phyloP scores from a whole-genome alignment of 2,329 filamentous ascomycete species.

The Curvularia spicifera region DNA sequence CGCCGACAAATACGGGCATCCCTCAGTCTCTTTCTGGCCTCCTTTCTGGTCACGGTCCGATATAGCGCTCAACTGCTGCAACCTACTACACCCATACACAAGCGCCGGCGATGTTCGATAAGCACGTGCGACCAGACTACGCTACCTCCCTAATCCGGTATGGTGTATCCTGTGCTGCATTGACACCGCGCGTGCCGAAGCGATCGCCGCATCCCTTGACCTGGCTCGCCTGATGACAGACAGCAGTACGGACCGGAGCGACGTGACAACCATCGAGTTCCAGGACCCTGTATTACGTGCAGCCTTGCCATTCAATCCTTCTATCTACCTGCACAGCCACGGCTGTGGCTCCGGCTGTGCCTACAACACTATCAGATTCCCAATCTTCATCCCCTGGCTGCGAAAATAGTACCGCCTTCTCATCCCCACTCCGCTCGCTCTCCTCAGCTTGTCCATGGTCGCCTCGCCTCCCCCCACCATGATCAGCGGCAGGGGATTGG shows the following conservation, averaged over 20 bases:
- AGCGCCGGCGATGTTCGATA: background rate
- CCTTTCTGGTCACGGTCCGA: slow-evolving; percentile 6
- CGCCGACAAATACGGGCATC: background rate
- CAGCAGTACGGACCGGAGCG: background rate
- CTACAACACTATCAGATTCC: slow-evolving; percentile 74
- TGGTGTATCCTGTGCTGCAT: background rate
- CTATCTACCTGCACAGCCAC: background rate
- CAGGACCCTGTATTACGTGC: background rate
- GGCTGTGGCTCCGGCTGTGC: background rate
- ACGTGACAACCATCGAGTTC: background rate
- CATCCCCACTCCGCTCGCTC: slow-evolving; percentile 73
- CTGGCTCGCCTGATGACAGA: background rate
- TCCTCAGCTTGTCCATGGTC: slow-evolving; percentile 67
- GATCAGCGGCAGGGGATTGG: slow-evolving; percentile 79
- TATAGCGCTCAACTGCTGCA: background rate
- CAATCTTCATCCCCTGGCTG: slow-evolving; percentile 79
- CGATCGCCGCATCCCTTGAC: slow-evolving; percentile 3
- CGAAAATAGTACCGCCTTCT: slow-evolving; percentile 79
- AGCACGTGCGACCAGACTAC: background rate
- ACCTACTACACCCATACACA: background rate
- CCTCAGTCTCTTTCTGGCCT: background rate
- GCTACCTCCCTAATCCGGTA: slow-evolving; percentile 5
- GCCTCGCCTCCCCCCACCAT: slow-evolving; percentile 75
- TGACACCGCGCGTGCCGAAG: background rate
- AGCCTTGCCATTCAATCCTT: background rate